These are phyloP conservation scores for Pyricularia pennisetigena DNA, from an alignment of 2,329 filamentous ascomycete genomes.

Conservation along the genomic window DNA sequence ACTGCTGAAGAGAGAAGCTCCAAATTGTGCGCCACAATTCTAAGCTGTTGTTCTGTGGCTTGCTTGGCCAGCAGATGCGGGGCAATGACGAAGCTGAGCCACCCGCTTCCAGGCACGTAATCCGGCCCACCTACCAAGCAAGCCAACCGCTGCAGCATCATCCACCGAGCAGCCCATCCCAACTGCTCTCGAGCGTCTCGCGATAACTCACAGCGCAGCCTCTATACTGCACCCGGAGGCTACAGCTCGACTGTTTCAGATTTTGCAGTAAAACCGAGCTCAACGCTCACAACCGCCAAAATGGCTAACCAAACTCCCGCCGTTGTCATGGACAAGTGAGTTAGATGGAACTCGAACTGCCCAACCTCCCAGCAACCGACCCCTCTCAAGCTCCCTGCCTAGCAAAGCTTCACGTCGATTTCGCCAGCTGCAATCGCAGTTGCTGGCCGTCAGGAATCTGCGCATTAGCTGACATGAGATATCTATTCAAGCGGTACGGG, in stretches of 20 bases:
- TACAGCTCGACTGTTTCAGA: background rate
- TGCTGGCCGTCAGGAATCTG: background rate
- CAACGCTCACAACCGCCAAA: constrained; percentile 19
- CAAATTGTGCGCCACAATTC: background rate
- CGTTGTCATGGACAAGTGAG: constrained; percentile 99
- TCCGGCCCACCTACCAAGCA: constrained; percentile 1
- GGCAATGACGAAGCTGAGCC: constrained; percentile 1
- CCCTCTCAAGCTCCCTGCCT: constrained; percentile 5
- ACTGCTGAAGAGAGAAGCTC: background rate
- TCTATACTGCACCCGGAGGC: background rate
- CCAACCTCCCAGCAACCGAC: constrained; percentile 17
- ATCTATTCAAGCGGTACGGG: constrained; percentile 74
- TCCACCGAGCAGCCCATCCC: background rate
- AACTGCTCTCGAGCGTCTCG: background rate
- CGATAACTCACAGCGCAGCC: background rate
- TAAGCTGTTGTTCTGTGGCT: background rate
- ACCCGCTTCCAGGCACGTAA: constrained; percentile 1
- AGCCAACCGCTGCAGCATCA: background rate
- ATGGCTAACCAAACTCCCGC: constrained; percentile 99
- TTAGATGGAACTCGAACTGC: constrained; percentile 16
- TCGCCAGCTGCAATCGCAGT: background rate
- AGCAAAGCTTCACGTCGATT: constrained; percentile 8
- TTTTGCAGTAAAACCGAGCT: background rate
- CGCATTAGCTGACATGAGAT: constrained; percentile 24
- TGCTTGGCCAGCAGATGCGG: background rate